Conservation (phyloP, 768 basidiomycete species). For the Leccinum subtestaceum region DNA sequence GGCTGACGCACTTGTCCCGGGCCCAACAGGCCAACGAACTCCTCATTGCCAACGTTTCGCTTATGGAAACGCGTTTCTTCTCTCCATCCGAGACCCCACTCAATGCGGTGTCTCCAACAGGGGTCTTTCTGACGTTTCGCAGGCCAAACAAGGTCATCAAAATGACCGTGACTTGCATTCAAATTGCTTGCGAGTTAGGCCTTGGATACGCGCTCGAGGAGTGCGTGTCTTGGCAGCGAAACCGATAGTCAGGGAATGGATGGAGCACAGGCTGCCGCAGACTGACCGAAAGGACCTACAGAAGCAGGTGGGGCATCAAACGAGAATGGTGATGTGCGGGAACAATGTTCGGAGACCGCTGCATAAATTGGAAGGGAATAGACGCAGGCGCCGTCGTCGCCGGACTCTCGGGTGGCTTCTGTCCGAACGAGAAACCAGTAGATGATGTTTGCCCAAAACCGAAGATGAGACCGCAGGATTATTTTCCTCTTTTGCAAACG, state of each 20-base stretch:
- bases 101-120: conserved; percentile 77
- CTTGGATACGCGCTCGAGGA: conserved; percentile 51
- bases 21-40: conserved; percentile 74
- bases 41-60: conserved; percentile 68
- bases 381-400: conserved; percentile 36
- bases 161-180: conserved; percentile 38
- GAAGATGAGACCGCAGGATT: conserved; percentile 40
- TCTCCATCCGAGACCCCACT: conserved; percentile 75
- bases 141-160: conserved; percentile 74
- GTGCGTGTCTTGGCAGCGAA: conserved; percentile 69
- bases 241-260: conserved; percentile 58
- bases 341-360: conserved; percentile 36
- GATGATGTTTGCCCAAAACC: conserved; percentile 46
- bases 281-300: conserved; percentile 42
- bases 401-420: conserved; percentile 39
- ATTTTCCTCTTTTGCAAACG: conserved; percentile 52
- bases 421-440: conserved; percentile 48
- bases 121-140: conserved; percentile 66
- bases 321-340: conserved; percentile 39
- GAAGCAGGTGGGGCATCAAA: conserved; percentile 42
- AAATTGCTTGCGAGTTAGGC: conserved; percentile 36
- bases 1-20: conserved; percentile 49
- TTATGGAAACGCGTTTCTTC: conserved; percentile 80
- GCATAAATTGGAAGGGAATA: conserved; percentile 49
- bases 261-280: conserved; percentile 45